phyloP scores from a whole-genome alignment of 2,329 filamentous ascomycete genomes.

The Cladosporium sp. region DNA sequence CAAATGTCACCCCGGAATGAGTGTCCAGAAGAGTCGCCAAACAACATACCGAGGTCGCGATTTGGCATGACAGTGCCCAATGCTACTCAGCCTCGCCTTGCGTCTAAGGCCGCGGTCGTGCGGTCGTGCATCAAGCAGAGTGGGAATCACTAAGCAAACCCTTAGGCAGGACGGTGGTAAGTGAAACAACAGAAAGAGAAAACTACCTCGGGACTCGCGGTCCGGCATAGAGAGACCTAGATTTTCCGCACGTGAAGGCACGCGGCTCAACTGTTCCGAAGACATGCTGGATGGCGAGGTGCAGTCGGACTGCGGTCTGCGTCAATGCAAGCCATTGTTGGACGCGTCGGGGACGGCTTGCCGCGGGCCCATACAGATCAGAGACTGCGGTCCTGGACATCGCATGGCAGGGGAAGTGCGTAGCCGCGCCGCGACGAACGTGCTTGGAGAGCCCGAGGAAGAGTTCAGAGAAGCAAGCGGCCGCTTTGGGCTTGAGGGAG shows the following conservation, averaged over 20 bases:
- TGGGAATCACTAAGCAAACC: not conserved
- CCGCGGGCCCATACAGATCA: not conserved
- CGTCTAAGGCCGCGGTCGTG: too few relatives aligned
- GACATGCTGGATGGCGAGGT: not conserved
- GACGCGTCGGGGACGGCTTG: not conserved
- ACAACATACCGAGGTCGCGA: not conserved
- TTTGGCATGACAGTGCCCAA: too few relatives aligned
- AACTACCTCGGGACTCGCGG: not conserved
- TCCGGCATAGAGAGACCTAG: not conserved
- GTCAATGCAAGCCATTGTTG: not conserved
- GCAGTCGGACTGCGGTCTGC: not conserved
- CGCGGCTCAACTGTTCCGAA: not conserved
- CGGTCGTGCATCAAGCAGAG: too few relatives aligned
- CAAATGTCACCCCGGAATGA: not conserved
- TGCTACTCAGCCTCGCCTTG: too few relatives aligned
- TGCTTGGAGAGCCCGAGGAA: not conserved
- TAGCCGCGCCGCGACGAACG: not conserved
- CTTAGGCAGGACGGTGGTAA: not conserved
- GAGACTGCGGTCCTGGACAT: too few relatives aligned
- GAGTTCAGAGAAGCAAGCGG: not conserved
- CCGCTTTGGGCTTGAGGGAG: not conserved
- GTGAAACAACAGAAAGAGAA: too few relatives aligned
- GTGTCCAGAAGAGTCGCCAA: not conserved
- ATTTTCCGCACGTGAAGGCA: too few relatives aligned
- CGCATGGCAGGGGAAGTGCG: not conserved